Conservation (phyloP, 1,284 basidiomycete genomes). For the Tilletia caries region DNA sequence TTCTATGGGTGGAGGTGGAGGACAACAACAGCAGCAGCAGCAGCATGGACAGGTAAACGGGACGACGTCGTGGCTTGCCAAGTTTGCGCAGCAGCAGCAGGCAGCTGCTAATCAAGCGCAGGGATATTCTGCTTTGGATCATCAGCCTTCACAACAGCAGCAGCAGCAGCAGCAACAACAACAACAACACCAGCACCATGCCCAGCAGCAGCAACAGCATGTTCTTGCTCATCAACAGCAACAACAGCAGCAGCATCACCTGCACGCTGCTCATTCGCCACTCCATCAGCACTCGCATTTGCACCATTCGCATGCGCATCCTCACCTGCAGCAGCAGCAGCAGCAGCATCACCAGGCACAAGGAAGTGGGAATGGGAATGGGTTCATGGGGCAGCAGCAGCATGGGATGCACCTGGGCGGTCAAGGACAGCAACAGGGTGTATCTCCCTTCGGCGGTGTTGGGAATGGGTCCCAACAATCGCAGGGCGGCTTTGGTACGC, state of each 20-base stretch:
- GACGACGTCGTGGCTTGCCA: constrained; percentile 21
- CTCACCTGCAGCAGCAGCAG: constrained; percentile 29
- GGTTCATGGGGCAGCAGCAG: background rate
- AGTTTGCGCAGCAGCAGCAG: constrained; percentile 3
- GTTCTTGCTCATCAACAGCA: constrained; percentile 22
- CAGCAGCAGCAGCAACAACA: constrained; percentile 25
- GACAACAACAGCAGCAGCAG: too few relatives aligned
- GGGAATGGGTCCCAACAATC: too few relatives aligned
- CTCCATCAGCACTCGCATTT: constrained; percentile 15
- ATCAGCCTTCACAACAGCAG: background rate
- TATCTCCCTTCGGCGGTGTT: too few relatives aligned
- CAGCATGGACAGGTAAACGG: background rate
- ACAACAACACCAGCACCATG: constrained; percentile 12
- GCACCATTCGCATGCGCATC: constrained; percentile 21
- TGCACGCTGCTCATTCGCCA: constrained; percentile 16
- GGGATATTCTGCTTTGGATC: constrained; percentile 8
- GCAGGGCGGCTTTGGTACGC: constrained; percentile 6
- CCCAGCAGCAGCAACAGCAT: constrained; percentile 18
- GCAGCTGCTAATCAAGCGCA: constrained; percentile 11
- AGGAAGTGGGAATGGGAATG: background rate
- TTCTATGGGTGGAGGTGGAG: too few relatives aligned
- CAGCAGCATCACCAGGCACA: constrained; percentile 29
- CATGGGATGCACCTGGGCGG: background rate
- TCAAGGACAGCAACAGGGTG: background rate
- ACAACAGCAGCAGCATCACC: constrained; percentile 32